A percentile compares a stretch with the other conserved stretches of the same genome.
phyloP scores from a whole-genome alignment of 1,284 basidiomycete species.

The Sporisorium exsertum region DNA sequence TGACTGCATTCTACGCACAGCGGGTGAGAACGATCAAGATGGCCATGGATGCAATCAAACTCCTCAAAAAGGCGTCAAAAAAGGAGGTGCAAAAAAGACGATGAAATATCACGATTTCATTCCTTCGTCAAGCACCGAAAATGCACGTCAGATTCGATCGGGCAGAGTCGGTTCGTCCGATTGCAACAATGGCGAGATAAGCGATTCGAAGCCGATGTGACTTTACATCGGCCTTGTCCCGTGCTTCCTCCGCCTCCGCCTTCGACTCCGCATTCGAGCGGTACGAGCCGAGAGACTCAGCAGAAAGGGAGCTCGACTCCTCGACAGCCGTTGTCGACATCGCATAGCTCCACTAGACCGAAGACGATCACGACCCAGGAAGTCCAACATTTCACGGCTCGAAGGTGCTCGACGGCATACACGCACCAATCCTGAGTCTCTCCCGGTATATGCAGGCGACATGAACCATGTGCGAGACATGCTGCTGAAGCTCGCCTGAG shows the following conservation, averaged over 20 bases:
- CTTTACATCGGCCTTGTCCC: constrained; percentile 1
- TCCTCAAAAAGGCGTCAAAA: not conserved
- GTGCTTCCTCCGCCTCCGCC: not conserved
- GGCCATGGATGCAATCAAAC: no score
- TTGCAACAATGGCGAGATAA: not conserved
- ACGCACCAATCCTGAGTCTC: not conserved
- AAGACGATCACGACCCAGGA: not conserved
- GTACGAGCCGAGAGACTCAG: not conserved
- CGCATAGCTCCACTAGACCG: not conserved
- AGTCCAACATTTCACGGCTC: not conserved
- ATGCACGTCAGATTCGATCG: not conserved
- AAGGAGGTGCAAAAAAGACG: not conserved
- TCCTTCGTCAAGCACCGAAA: no score
- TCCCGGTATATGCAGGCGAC: not conserved
- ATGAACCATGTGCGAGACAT: not conserved
- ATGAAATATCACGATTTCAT: not conserved
- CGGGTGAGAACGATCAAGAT: no score
- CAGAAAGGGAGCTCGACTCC: not conserved
- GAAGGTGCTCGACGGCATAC: not conserved
- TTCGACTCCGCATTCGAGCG: constrained; percentile 1
- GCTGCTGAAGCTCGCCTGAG: constrained; percentile 9
- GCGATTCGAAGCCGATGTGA: constrained; percentile 1
- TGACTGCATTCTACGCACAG: no score
- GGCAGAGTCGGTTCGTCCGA: not conserved
- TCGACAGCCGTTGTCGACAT: not conserved